phyloP scores from a whole-genome alignment of 495 filamentous ascomycete genomes.

The Podospora tetraspora region DNA sequence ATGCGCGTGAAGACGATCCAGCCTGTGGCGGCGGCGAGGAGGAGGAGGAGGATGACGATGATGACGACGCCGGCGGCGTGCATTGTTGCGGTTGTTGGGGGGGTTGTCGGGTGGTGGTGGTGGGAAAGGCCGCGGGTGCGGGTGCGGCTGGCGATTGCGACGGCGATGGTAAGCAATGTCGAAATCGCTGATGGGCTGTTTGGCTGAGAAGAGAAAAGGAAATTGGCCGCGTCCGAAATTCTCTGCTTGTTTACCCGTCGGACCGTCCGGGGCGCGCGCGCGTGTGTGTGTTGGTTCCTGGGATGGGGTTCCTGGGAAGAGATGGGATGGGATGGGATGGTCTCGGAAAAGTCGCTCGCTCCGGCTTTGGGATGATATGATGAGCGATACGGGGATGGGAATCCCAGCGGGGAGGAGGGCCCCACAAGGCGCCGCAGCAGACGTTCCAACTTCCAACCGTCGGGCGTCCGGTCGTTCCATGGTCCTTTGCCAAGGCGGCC shows the following conservation, averaged over 20 bases:
- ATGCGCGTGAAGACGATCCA: constrained; percentile 55
- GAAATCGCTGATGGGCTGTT: not conserved
- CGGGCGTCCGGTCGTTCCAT: not conserved
- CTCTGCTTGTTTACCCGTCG: not conserved
- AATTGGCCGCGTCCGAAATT: not conserved
- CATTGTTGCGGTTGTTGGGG: constrained; percentile 27
- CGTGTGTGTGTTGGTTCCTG: not conserved
- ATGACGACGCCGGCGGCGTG: constrained; percentile 42
- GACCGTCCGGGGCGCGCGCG: not conserved
- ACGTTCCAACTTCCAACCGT: not conserved
- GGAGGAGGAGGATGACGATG: constrained; percentile 47
- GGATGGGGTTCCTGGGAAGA: not conserved
- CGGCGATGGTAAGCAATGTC: not conserved
- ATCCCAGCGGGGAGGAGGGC: not conserved
- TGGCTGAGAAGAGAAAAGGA: not conserved
- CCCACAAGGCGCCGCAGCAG: not conserved
- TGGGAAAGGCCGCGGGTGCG: constrained; percentile 1
- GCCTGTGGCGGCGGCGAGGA: constrained; percentile 39
- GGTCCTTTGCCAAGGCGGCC: not conserved
- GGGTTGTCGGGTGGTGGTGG: not conserved
- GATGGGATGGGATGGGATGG: not conserved
- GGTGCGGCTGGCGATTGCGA: not conserved
- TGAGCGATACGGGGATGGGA: not conserved
- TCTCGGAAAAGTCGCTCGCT: not conserved
- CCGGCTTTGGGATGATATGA: not conserved